Conservation (phyloP, 2,329 filamentous ascomycete species). For the Colletotrichum sansevieriae region DNA sequence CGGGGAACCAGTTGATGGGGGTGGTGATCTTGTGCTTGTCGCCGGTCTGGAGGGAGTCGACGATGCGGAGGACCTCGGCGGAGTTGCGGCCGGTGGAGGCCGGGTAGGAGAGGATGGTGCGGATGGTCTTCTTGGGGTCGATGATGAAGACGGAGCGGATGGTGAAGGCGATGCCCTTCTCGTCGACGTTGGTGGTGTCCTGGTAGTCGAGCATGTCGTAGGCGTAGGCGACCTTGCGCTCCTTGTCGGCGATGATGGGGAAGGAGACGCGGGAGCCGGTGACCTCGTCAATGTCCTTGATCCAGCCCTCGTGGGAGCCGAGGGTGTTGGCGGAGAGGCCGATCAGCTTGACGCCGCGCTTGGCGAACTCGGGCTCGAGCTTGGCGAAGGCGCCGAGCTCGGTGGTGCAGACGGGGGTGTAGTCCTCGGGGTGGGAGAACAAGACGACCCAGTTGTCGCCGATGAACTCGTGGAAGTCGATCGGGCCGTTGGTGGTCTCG, state of each 20-base stretch:
- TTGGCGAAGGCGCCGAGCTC: conserved; percentile 95
- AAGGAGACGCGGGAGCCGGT: conserved; percentile 77
- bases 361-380: conserved; percentile 87
- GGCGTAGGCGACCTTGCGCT: conserved; percentile 78
- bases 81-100: conserved; percentile 90
- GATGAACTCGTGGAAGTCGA: conserved; percentile 87
- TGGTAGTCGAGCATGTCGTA: conserved; percentile 90
- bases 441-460: conserved; percentile 84
- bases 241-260: conserved; percentile 86
- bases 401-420: conserved; percentile 95
- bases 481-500: conserved; percentile 81
- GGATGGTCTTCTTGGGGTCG: conserved; percentile 93
- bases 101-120: conserved; percentile 92
- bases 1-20: conserved; percentile 90
- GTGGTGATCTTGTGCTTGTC: conserved; percentile 92
- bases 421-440: conserved; percentile 90
- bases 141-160: conserved; percentile 97
- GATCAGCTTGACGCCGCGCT: conserved; percentile 90
- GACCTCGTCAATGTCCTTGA: conserved; percentile 88
- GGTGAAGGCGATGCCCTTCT: conserved; percentile 89
- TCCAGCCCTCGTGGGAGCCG: conserved; percentile 87
- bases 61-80: conserved; percentile 81
- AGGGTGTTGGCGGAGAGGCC: conserved; percentile 90
- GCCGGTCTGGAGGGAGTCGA: conserved; percentile 84
- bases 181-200: conserved; percentile 84